phyloP scores from a whole-genome alignment of 805 yeast species.

The Metschnikowia noctiluminum region DNA sequence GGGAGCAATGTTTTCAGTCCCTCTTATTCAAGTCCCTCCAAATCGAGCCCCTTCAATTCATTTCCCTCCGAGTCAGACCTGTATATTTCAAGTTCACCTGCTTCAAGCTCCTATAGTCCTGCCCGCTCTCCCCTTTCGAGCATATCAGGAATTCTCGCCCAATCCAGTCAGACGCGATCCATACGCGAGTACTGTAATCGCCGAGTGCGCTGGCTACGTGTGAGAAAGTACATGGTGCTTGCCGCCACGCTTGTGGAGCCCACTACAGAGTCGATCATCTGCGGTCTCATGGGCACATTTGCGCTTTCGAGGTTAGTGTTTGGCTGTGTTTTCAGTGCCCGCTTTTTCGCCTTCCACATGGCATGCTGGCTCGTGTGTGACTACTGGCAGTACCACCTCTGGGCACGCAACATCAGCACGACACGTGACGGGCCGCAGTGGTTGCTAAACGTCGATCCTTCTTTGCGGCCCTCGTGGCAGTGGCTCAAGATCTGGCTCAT shows the following conservation, averaged over 20 bases:
- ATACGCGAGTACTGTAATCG: conserved; percentile 59
- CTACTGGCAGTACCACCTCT: conserved; percentile 50
- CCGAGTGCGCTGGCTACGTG: conserved; percentile 81
- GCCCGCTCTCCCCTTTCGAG: too few relatives aligned
- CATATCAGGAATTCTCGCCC: too few relatives aligned
- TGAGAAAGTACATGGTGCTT: conserved; percentile 81
- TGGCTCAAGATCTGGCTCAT: conserved; percentile 53
- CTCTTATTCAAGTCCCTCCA: too few relatives aligned
- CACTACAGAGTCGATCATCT: conserved; percentile 70
- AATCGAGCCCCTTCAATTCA: too few relatives aligned
- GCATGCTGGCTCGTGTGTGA: conserved; percentile 64
- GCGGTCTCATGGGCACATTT: conserved; percentile 64
- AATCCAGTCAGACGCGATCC: conserved; percentile 19
- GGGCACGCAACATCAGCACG: conserved; percentile 29
- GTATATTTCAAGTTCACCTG: too few relatives aligned
- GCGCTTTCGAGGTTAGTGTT: conserved; percentile 47
- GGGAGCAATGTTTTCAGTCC: conserved; percentile 21
- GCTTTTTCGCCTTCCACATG: conserved; percentile 51
- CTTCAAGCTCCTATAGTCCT: too few relatives aligned
- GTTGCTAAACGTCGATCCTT: conserved; percentile 18
- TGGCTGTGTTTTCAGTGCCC: conserved; percentile 26
- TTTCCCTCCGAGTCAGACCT: too few relatives aligned
- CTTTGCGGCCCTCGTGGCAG: conserved; percentile 15
- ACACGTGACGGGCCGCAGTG: conserved; percentile 9
- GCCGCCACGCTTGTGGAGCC: conserved; percentile 86